These are phyloP conservation scores for Pseudogymnoascus sp. DNA, from an alignment of 2,329 filamentous ascomycete species.

Conservation along the genomic window DNA sequence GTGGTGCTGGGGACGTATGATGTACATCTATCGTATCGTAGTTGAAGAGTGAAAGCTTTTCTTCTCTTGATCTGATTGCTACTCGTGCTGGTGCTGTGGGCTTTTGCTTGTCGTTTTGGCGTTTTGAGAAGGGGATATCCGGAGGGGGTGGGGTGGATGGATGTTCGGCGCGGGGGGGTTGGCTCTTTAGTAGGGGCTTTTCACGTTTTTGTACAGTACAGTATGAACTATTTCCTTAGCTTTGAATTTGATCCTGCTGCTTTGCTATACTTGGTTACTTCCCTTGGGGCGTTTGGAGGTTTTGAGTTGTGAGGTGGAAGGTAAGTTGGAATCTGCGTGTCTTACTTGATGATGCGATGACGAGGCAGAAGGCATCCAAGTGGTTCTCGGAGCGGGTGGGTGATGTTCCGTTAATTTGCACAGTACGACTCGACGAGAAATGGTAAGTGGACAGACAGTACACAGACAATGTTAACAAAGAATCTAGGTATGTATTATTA, in stretches of 20 bases:
- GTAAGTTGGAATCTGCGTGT: neutral
- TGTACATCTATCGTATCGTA: conserved; percentile 1
- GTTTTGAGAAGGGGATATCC: neutral
- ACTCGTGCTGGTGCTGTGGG: neutral
- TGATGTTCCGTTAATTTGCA: neutral
- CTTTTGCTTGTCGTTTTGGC: neutral
- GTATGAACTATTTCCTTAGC: neutral
- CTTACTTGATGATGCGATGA: neutral
- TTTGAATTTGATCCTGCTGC: neutral
- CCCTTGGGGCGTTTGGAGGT: neutral
- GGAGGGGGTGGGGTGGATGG: neutral
- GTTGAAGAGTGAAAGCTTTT: neutral
- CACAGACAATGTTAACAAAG: neutral
- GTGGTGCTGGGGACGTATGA: neutral
- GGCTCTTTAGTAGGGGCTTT: neutral
- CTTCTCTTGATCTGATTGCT: neutral
- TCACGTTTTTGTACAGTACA: neutral
- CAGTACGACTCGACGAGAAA: neutral
- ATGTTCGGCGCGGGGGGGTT: neutral
- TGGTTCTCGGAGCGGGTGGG: neutral
- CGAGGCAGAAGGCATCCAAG: neutral
- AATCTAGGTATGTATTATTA: neutral
- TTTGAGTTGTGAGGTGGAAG: neutral
- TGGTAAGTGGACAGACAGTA: neutral
- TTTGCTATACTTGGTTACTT: neutral